These are phyloP conservation scores for Daldinia concentrica DNA, from an alignment of 495 filamentous ascomycete genomes.

Conservation along the genomic window DNA sequence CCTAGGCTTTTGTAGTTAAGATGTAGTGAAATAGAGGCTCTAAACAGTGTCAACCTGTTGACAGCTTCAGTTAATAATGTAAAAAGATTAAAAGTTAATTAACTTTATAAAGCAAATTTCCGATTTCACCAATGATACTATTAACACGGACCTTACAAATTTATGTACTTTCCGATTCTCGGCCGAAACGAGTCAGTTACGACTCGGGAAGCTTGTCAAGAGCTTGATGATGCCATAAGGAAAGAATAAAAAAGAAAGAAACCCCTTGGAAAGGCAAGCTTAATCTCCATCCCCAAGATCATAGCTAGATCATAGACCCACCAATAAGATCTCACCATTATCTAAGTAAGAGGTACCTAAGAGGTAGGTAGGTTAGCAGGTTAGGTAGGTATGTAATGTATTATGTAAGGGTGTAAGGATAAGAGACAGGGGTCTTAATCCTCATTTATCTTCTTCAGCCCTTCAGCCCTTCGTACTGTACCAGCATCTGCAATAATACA, in stretches of 20 bases:
- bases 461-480: conserved; percentile 8
- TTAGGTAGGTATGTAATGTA: no score
- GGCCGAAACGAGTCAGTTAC: neutral
- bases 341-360: no score
- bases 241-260: neutral
- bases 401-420: conserved; percentile 19
- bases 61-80: neutral
- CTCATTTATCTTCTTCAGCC: conserved; percentile 20
- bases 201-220: neutral
- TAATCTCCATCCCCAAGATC: conserved; percentile 26
- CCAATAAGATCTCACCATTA: conserved; percentile 21
- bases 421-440: conserved; percentile 20
- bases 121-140: neutral
- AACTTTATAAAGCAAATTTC: neutral
- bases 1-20: no score
- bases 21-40: neutral
- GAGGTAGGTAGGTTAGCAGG: no score
- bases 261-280: neutral
- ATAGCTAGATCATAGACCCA: conserved; percentile 32
- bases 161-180: neutral
- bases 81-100: neutral
- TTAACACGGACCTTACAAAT: neutral
- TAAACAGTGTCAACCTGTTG: neutral
- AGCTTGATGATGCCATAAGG: neutral
- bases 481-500: neutral